These are phyloP conservation scores for Pichia phayaonensis DNA, from an alignment of 805 yeast species.

Conservation along the genomic window DNA sequence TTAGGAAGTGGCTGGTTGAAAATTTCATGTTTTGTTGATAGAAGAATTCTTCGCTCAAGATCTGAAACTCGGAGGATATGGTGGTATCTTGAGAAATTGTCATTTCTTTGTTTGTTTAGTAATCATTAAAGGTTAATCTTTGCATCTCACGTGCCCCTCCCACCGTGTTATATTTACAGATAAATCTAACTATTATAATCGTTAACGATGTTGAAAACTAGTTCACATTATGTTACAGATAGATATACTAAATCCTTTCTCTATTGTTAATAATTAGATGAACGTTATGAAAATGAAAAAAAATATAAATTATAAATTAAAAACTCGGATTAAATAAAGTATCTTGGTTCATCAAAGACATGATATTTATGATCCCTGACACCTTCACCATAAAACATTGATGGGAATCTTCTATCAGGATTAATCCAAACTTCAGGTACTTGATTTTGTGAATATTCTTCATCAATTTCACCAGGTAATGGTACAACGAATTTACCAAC, in stretches of 20 bases:
- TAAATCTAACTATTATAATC: too few relatives aligned
- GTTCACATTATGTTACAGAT: too few relatives aligned
- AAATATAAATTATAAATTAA: not conserved
- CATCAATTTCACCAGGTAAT: constrained; percentile 16
- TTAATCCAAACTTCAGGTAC: constrained; percentile 35
- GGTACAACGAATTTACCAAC: constrained; percentile 80
- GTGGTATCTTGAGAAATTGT: too few relatives aligned
- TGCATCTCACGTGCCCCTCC: too few relatives aligned
- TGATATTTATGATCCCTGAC: constrained; percentile 91
- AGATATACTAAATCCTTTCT: too few relatives aligned
- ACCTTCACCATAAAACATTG: constrained; percentile 77
- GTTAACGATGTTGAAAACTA: too few relatives aligned
- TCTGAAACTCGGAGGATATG: too few relatives aligned
- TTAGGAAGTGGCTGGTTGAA: constrained; percentile 3
- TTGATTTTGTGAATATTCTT: constrained; percentile 28
- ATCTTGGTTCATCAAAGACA: constrained; percentile 91
- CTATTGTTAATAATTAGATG: not conserved
- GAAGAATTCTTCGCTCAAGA: too few relatives aligned
- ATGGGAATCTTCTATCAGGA: constrained; percentile 63
- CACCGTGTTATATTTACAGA: too few relatives aligned
- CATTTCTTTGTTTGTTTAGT: too few relatives aligned
- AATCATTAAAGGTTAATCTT: too few relatives aligned
- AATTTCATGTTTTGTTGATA: not conserved
- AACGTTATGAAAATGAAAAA: not conserved
- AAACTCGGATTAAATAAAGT: constrained; percentile 35